Conservation (phyloP, 257 asterid species). For the Salvia splendens region DNA sequence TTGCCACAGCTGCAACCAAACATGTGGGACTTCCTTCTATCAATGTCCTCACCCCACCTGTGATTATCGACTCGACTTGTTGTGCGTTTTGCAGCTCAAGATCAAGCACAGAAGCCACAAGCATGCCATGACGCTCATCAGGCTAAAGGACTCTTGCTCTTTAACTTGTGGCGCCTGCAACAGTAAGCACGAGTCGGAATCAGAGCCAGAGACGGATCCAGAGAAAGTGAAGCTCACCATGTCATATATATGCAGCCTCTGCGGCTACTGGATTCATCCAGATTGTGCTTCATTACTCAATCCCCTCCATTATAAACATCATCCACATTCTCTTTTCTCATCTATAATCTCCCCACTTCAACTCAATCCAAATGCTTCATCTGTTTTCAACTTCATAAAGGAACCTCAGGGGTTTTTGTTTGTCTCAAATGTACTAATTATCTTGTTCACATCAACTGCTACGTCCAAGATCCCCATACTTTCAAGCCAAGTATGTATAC, state of each 20-base stretch:
- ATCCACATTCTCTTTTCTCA: constrained; percentile 17
- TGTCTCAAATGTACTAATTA: neutral
- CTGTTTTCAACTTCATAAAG: neutral
- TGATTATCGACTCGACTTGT: neutral
- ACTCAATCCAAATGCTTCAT: neutral
- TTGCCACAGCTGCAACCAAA: neutral
- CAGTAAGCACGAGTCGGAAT: neutral
- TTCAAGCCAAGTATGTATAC: constrained; percentile 6
- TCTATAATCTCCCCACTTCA: neutral
- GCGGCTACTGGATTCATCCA: constrained; percentile 28
- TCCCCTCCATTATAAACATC: neutral
- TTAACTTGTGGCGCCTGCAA: constrained; percentile 27
- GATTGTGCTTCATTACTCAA: constrained; percentile 26
- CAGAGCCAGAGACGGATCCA: neutral
- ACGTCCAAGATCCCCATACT: neutral
- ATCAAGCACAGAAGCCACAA: constrained; percentile 24
- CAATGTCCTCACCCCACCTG: neutral
- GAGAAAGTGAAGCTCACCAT: neutral
- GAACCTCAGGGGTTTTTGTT: neutral
- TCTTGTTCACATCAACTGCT: constrained; percentile 8
- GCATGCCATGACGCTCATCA: neutral
- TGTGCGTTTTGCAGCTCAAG: constrained; percentile 15
- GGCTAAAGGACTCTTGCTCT: neutral
- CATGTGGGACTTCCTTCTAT: neutral
- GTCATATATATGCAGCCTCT: constrained; percentile 5